Percentiles rank a stretch among this genome's conserved stretches.
phyloP scores from a whole-genome alignment of 805 yeast genomes.

The Yarrowia porcina region DNA sequence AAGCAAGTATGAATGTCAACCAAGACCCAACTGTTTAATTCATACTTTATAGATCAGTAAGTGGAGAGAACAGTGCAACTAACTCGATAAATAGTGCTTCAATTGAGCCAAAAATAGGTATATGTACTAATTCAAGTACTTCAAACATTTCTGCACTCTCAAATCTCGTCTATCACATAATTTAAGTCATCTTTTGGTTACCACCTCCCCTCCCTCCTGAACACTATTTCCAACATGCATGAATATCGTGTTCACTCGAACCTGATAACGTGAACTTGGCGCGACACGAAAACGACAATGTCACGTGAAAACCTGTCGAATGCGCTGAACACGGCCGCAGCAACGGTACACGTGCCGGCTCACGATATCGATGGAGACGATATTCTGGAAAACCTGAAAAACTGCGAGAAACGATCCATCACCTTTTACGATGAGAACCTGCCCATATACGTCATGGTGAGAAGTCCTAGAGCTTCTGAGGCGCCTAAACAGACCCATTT shows the following conservation, averaged over 20 bases:
- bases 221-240: constrained; percentile 8
- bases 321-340: constrained; percentile 21
- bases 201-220: too few relatives aligned
- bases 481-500: not conserved
- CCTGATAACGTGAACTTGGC: not conserved
- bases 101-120: not conserved
- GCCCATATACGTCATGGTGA: constrained; percentile 12
- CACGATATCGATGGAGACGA: constrained; percentile 7
- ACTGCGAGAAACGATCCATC: not conserved
- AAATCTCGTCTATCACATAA: too few relatives aligned
- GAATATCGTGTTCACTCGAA: constrained; percentile 4
- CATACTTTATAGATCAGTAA: not conserved
- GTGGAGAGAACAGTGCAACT: not conserved
- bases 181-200: too few relatives aligned
- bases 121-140: not conserved
- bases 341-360: constrained; percentile 7
- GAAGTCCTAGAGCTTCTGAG: not conserved
- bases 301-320: constrained; percentile 21
- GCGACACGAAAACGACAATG: not conserved
- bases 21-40: not conserved
- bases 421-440: constrained; percentile 22
- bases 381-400: not conserved
- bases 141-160: too few relatives aligned
- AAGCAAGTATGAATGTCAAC: not conserved
- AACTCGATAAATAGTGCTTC: not conserved